Base-by-base conservation (phyloP, 129 eudicot species). In the Tanacetum coccineum region DNA sequence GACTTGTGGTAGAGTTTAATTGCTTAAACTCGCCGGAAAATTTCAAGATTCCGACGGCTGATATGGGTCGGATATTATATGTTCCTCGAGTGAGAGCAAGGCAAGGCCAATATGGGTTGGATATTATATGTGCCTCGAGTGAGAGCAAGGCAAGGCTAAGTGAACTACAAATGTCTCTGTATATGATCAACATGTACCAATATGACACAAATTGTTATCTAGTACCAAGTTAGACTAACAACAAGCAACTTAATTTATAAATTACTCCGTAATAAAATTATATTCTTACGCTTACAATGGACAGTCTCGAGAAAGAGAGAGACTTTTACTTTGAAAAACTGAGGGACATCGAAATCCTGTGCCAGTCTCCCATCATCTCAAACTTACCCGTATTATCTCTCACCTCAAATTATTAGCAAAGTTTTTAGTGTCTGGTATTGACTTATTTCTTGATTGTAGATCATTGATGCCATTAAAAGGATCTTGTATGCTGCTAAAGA, bases 261-360 rank as follows among this genome's bases (percentile, higher is more conserved):
- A 1, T 22, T 22, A 22, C 1, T 2, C 25, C n/a, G n/a, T n/a
- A n/a, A n/a, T n/a, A n/a, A 22, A 22, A 22, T 28, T 36, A 39
- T 3, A n/a, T 42, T 70, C 42, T 72, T 73, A 40, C 81, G 77
- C 86, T 92, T 45, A 81, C 95, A 10, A 84, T 92, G 56, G 98
- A 92, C 54, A 78, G 89, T 67, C 90, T 92, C 45, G 98, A 92
- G 79, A 92, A 88, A 72, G 98, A 92, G 73, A 76, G 98, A 76
- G 98, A 92, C 71, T 92, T 92, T 83, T 92, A 92, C 89, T 92
- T 92, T 77, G 85, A 89, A 49, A 92, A 92, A 79, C 65, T 92
- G 68, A 88, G 98, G 75, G 98, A 92, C 48, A 73, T 92, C 17
- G 98, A 92, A 79, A 80, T 92, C 64, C 46, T 92, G 64, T 92